Conservation (phyloP, 441 rosid species). For the Rhodomyrtus psidioides region DNA sequence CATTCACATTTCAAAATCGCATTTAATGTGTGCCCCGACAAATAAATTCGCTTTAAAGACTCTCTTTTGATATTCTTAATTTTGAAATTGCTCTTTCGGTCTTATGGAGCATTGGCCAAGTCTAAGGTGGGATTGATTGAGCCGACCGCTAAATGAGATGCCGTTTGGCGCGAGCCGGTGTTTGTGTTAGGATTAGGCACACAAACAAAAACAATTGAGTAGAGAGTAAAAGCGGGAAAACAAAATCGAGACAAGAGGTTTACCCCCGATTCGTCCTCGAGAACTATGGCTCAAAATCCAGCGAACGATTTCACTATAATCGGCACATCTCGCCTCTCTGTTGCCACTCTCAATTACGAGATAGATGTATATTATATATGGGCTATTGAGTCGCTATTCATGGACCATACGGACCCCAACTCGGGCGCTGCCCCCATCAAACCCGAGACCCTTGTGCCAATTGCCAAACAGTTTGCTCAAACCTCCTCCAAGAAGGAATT, state of each 20-base stretch:
- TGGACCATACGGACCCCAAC: no score
- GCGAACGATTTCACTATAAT: no score
- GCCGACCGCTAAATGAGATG: background rate
- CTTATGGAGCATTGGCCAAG: background rate
- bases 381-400: no score
- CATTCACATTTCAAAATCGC: background rate
- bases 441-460: no score
- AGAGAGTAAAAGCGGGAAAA: no score
- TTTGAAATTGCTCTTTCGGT: background rate
- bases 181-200: background rate
- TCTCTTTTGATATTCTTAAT: background rate
- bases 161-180: background rate
- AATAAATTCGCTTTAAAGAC: background rate
- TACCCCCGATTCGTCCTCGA: accelerated
- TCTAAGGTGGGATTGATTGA: background rate
- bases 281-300: no score
- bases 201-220: no score
- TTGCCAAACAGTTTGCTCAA: background rate
- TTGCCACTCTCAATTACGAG: no score
- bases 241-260: no score
- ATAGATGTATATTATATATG: no score
- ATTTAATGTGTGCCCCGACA: background rate
- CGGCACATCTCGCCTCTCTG: no score
- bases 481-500: background rate
- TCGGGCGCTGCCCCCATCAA: no score